A percentile compares a stretch with the other conserved stretches of the same genome.
Conservation (phyloP, 768 basidiomycete species). For the Pholiota conissans region DNA sequence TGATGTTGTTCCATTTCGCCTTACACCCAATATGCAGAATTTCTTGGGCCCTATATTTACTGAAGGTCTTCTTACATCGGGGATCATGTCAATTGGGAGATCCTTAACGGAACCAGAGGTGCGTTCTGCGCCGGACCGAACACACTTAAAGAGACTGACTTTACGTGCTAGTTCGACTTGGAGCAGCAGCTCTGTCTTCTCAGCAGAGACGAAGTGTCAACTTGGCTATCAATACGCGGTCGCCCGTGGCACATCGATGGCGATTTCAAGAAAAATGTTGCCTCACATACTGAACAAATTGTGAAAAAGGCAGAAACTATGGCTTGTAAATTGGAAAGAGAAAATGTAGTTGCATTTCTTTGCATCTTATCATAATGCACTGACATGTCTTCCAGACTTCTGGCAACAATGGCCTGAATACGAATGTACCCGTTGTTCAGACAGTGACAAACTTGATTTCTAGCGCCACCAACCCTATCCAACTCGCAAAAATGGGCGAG, state of each 20-base stretch:
- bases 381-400: constrained; percentile 24
- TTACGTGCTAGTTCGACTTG: constrained; percentile 71
- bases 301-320: constrained; percentile 81
- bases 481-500: constrained; percentile 85
- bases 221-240: constrained; percentile 64
- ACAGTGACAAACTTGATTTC: constrained; percentile 83
- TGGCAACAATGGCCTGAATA: constrained; percentile 36
- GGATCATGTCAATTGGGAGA: constrained; percentile 89
- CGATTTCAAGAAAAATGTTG: constrained; percentile 53
- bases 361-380: background rate
- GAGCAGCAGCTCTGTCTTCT: constrained; percentile 92
- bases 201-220: constrained; percentile 87
- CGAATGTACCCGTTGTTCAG: constrained; percentile 64
- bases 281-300: constrained; percentile 63
- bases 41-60: constrained; percentile 88
- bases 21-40: constrained; percentile 94
- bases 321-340: constrained; percentile 85
- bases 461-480: constrained; percentile 81
- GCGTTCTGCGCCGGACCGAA: constrained; percentile 1
- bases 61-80: constrained; percentile 85
- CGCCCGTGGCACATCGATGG: constrained; percentile 59
- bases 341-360: constrained; percentile 52
- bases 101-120: constrained; percentile 93
- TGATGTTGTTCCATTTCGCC: constrained; percentile 94
- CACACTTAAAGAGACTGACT: background rate